Evolutionary conservation across 2,329 filamentous ascomycete genomes (phyloP).

Genomic region (Diplocarpon rosae): DNA sequence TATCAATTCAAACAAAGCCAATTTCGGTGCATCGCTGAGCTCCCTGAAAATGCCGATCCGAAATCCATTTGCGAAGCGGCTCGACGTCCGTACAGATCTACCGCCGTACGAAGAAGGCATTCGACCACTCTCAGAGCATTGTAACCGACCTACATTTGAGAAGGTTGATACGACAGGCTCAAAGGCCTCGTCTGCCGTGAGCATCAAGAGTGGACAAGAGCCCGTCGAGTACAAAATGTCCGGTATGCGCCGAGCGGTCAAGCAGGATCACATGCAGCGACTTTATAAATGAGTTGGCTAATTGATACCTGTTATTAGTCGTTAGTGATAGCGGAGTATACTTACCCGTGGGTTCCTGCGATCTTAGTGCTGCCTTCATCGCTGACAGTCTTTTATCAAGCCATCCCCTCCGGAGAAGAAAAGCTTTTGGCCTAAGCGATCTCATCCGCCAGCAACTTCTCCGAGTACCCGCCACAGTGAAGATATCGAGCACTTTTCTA

Average conservation of each 20-base stretch:
- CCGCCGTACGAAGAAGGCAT: conserved; percentile 39
- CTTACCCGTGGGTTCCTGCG: conserved; percentile 57
- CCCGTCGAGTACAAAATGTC: conserved; percentile 71
- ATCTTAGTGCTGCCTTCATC: conserved; percentile 14
- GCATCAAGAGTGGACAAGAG: conserved; percentile 49
- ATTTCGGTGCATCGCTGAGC: conserved; percentile 1
- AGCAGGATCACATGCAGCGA: background rate
- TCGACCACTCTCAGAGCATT: conserved; percentile 33
- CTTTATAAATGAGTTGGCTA: conserved; percentile 1
- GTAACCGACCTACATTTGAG: conserved; percentile 43
- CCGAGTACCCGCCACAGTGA: conserved; percentile 49
- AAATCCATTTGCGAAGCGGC: conserved; percentile 57
- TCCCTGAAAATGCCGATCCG: conserved; percentile 51
- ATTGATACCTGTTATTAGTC: conserved; percentile 41
- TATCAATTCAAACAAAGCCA: no score
- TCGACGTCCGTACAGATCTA: conserved; percentile 28
- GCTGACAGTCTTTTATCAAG: conserved; percentile 33
- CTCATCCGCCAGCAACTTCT: conserved; percentile 42
- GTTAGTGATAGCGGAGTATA: conserved; percentile 95
- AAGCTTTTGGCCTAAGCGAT: conserved; percentile 55
- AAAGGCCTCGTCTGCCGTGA: conserved; percentile 50
- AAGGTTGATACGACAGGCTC: conserved; percentile 52
- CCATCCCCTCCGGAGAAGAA: conserved; percentile 86
- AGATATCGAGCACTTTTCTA: conserved; percentile 87
- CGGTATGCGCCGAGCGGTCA: conserved; percentile 42